Conservation (phyloP, 331 rosid genomes). For the Cydonia oblonga region DNA sequence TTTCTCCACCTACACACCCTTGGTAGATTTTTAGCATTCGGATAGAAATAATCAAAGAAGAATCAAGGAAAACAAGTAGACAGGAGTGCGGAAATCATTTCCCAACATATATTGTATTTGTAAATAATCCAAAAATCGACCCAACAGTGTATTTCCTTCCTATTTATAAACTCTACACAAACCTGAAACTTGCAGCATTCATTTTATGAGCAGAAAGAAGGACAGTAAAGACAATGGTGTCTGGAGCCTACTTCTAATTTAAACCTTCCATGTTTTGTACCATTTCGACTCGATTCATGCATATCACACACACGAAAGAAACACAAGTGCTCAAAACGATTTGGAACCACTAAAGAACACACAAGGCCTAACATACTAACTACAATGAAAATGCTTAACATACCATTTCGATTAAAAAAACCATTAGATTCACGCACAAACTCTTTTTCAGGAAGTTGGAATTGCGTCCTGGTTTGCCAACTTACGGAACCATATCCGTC, state of each 20-base stretch:
- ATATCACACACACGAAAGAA: not conserved
- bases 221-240: not conserved
- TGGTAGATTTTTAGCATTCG: no score
- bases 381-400: not conserved
- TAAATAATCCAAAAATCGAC: not conserved
- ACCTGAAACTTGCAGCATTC: not conserved
- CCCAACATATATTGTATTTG: no score
- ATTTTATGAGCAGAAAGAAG: not conserved
- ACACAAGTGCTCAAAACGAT: not conserved
- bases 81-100: not conserved
- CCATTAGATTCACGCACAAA: conserved; percentile 52
- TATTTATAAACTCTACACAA: not conserved
- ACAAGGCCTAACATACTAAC: no score
- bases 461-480: not conserved
- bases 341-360: not conserved
- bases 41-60: no score
- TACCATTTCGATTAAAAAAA: not conserved
- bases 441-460: conserved; percentile 12
- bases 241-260: not conserved
- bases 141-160: not conserved
- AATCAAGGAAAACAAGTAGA: no score
- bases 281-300: not conserved
- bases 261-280: not conserved
- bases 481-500: not conserved
- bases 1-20: not conserved